A percentile compares a stretch with the other conserved stretches of the same genome.
Evolutionary conservation across 805 yeast genomes (phyloP).

Genomic region (Hanseniaspora guilliermondii): DNA sequence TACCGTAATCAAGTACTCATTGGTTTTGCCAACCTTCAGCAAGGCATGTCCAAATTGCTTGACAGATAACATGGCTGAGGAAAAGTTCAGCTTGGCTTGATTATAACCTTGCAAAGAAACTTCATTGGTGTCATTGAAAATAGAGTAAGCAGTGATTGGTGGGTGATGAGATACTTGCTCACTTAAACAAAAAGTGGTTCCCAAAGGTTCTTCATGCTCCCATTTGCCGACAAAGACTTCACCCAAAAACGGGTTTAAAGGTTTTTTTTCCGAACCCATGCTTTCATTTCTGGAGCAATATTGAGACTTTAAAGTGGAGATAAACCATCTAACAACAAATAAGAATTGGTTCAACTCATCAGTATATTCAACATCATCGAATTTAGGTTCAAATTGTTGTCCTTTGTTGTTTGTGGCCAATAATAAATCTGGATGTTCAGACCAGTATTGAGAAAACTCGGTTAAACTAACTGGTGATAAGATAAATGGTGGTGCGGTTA

Average conservation of each 20-base stretch:
- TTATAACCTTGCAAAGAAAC: slow-evolving; percentile 76
- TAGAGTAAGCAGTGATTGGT: slow-evolving; percentile 86
- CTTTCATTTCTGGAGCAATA: slow-evolving; percentile 85
- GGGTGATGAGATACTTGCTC: slow-evolving; percentile 98
- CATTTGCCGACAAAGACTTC: slow-evolving; percentile 88
- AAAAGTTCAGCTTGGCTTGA: slow-evolving; percentile 73
- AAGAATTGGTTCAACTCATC: slow-evolving; percentile 39
- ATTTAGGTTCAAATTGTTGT: slow-evolving; percentile 16
- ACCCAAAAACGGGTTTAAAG: slow-evolving; percentile 90
- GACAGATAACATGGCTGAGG: slow-evolving; percentile 64
- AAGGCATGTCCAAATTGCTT: slow-evolving; percentile 89
- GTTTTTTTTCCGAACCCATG: slow-evolving; percentile 93
- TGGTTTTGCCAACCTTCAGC: slow-evolving; percentile 29
- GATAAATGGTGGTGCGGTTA: slow-evolving; percentile 96
- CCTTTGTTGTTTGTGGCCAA: slow-evolving; percentile 43
- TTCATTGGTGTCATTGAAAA: slow-evolving; percentile 58
- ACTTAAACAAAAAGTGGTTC: slow-evolving; percentile 66
- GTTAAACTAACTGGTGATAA: slow-evolving; percentile 76
- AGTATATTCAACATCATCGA: slow-evolving; percentile 29
- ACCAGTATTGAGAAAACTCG: slow-evolving; percentile 94
- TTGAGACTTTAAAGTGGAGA: slow-evolving; percentile 82
- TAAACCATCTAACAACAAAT: slow-evolving; percentile 81
- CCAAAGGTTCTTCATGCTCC: slow-evolving; percentile 47
- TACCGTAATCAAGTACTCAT: slow-evolving; percentile 57
- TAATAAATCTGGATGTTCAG: slow-evolving; percentile 76